Evolutionary conservation across 441 rosid genomes (phyloP).

Genomic region (Erodium trifolium): DNA sequence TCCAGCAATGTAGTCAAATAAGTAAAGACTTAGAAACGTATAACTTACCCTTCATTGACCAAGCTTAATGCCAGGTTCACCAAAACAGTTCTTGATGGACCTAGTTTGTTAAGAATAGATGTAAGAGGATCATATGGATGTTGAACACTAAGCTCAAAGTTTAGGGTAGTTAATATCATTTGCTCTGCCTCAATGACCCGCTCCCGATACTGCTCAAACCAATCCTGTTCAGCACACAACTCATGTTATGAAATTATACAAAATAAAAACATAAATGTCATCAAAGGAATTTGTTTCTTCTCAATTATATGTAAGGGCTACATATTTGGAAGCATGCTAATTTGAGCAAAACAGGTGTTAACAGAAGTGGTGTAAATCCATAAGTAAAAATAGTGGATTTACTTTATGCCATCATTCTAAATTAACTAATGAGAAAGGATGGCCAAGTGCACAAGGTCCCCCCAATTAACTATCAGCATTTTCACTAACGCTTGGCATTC

Average conservation of each 20-base stretch:
- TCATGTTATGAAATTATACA: constrained; percentile 14
- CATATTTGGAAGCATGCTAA: neutral
- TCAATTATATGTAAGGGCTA: no score
- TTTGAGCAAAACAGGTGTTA: neutral
- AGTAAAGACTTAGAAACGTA: constrained; percentile 10
- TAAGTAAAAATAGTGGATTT: neutral
- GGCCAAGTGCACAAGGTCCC: no score
- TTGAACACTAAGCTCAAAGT: constrained; percentile 69
- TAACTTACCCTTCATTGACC: constrained; percentile 74
- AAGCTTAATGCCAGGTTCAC: constrained; percentile 68
- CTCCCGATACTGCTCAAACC: constrained; percentile 75
- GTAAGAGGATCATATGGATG: constrained; percentile 69
- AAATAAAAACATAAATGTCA: neutral
- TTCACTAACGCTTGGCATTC: no score
- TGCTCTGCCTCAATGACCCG: constrained; percentile 66
- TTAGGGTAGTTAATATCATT: constrained; percentile 60
- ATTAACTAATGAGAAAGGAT: no score
- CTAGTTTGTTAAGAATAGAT: constrained; percentile 52
- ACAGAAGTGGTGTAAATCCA: neutral
- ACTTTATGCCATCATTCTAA: neutral
- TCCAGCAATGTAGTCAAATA: constrained; percentile 9
- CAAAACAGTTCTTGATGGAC: constrained; percentile 56
- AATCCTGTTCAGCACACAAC: constrained; percentile 40
- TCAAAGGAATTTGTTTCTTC: no score
- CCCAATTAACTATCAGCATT: no score